Evolutionary conservation across 2,329 filamentous ascomycete species (phyloP).

Genomic region (Epichloe sibirici): DNA sequence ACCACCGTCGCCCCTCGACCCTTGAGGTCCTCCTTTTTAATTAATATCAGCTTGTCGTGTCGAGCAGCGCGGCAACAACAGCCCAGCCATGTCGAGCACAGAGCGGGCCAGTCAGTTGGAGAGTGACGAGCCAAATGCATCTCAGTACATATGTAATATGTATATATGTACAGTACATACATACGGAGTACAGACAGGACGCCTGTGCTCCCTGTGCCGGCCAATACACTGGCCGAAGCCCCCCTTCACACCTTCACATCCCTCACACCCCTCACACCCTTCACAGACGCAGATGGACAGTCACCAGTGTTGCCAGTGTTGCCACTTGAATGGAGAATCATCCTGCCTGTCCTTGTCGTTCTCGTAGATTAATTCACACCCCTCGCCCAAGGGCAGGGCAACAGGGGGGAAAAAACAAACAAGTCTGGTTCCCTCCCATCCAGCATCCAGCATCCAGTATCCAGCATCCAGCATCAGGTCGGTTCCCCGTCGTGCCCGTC

Average conservation of each 20-base stretch:
- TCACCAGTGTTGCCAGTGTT: not conserved
- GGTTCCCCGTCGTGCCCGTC: not conserved
- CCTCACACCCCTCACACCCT: not conserved
- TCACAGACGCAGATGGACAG: not conserved
- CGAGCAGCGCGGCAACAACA: not conserved
- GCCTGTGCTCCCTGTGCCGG: not conserved
- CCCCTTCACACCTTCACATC: too few relatives aligned
- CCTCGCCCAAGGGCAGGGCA: not conserved
- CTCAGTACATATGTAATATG: too few relatives aligned
- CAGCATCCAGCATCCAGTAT: too few relatives aligned
- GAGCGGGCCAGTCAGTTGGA: not conserved
- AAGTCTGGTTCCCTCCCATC: not conserved
- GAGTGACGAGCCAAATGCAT: not conserved
- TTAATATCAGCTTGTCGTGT: not conserved
- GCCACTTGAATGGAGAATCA: not conserved
- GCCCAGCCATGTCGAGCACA: not conserved
- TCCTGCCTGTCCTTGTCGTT: not conserved
- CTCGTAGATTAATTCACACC: not conserved
- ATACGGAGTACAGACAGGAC: not conserved
- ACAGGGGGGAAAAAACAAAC: not conserved
- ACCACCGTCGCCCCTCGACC: not conserved
- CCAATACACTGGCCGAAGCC: not conserved
- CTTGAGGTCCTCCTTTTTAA: slow-evolving; percentile 1
- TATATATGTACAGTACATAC: not conserved
- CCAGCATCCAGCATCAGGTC: not conserved